A percentile compares a stretch with the other conserved stretches of the same genome.
Conservation (phyloP, 805 yeast species). For the Candida insectalens region DNA sequence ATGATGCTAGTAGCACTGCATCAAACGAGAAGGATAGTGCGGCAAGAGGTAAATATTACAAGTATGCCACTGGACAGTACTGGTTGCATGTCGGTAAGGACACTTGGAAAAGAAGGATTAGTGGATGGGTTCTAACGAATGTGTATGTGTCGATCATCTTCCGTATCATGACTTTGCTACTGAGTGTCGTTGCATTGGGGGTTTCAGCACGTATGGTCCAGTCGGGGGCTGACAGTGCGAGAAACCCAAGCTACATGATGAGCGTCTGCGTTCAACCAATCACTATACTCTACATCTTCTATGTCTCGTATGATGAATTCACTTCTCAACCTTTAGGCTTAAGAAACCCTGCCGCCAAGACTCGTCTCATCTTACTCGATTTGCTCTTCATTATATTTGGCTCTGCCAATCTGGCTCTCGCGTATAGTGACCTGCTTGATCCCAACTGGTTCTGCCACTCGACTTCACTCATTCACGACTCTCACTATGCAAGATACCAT, state of each 20-base stretch:
- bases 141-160: conserved; percentile 76
- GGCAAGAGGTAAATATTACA: conserved; percentile 8
- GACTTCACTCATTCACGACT: too few species aligned
- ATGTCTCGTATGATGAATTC: conserved; percentile 86
- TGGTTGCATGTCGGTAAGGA: conserved; percentile 57
- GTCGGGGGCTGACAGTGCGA: conserved; percentile 21
- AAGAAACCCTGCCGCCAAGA: conserved; percentile 74
- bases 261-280: conserved; percentile 76
- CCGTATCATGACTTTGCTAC: conserved; percentile 46
- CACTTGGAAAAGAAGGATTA: conserved; percentile 54
- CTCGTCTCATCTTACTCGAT: conserved; percentile 74
- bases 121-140: conserved; percentile 54
- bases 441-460: conserved; percentile 71
- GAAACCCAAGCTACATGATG: conserved; percentile 81
- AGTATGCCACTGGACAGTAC: conserved; percentile 49
- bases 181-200: conserved; percentile 62
- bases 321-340: conserved; percentile 87
- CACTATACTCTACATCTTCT: conserved; percentile 68
- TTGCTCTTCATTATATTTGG: conserved; percentile 80
- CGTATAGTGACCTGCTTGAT: conserved; percentile 78
- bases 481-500: too few species aligned
- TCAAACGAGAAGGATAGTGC: conserved; percentile 8
- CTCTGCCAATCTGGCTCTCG: conserved; percentile 76
- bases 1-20: too few species aligned
- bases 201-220: conserved; percentile 53